Base-by-base conservation (phyloP, 495 filamentous ascomycete species). In the Rusavskia elegans region DNA sequence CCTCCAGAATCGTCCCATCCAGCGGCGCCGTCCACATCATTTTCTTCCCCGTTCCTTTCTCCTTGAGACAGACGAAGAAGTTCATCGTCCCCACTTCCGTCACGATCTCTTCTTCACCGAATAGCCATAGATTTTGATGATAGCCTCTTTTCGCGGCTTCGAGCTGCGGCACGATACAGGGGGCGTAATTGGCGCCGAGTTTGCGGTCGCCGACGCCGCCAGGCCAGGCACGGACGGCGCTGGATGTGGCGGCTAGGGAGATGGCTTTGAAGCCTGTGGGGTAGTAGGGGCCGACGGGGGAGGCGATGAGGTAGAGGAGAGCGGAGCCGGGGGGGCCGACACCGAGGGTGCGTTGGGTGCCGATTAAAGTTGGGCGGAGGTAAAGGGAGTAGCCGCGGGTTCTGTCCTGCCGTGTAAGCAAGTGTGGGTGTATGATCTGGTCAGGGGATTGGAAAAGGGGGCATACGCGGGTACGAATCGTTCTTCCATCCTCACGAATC, bases 81-180 rank as follows among this genome's bases (percentile, higher is more conserved):
- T 98, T 98, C 92, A 97, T 98, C 32, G 93, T 95, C 51, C 92
- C 92, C 32, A 92, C 92, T 68, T 98, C 92, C 32, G 93, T 98
- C 36, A 95, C 80, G 60, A 80, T 93, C 57, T 95, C 87, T 68
- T 97, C 88, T 55, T 90, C 81, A 32, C 86, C 87, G 61, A 97
- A 97, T 32, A 98, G 71, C 92, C 92, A 98, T 49, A 98, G 73
- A 66, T 97, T 97, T 75, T 98, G 92, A 67, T 98, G 90, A 76
- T 85, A 95, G 32, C 92, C 92, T 17, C 87, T 76, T 55, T 76
- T 80, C 27, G 90, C 89, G 17, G 92, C 92, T 64, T 95, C 75
- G 52, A 89, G 75, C 69, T 97, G 93, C 11, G 93, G 92, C 23
- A 94, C 69, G 55, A 98, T 89, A 66, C 90, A 95, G 2, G 93